Evolutionary conservation across 2,329 filamentous ascomycete genomes (phyloP).

Genomic region (Ophiobolus disseminans): DNA sequence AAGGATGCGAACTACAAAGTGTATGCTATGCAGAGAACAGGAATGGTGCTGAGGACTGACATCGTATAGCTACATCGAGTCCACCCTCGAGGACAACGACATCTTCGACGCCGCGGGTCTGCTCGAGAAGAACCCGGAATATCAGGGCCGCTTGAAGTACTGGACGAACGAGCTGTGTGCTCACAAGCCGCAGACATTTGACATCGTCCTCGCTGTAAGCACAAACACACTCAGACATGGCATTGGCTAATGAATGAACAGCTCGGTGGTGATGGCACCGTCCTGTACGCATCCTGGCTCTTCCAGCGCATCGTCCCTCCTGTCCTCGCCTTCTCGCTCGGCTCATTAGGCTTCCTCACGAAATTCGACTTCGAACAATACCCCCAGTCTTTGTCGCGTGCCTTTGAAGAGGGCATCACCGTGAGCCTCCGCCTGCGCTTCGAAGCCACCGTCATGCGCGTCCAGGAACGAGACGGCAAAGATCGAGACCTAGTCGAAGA

Average conservation of each 20-base stretch:
- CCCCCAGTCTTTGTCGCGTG: conserved; percentile 69
- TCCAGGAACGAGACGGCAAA: conserved; percentile 58
- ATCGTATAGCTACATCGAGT: conserved; percentile 68
- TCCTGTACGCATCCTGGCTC: conserved; percentile 94
- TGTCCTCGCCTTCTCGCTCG: conserved; percentile 87
- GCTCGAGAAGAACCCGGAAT: conserved; percentile 65
- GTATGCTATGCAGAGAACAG: conserved; percentile 58
- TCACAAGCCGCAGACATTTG: conserved; percentile 82
- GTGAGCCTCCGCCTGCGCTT: conserved; percentile 88
- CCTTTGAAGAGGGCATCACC: conserved; percentile 83
- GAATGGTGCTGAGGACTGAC: conserved; percentile 10
- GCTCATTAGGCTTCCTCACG: conserved; percentile 91
- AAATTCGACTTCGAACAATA: conserved; percentile 92
- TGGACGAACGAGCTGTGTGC: conserved; percentile 85
- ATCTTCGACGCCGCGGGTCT: conserved; percentile 77
- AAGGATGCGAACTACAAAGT: conserved; percentile 76
- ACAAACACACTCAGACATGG: background rate
- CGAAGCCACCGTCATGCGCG: conserved; percentile 92
- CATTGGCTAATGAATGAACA: conserved; percentile 23
- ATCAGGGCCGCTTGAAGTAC: conserved; percentile 70
- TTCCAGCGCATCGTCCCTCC: conserved; percentile 96
- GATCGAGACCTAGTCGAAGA: conserved; percentile 74
- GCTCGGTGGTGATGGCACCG: conserved; percentile 94
- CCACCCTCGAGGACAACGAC: conserved; percentile 72
- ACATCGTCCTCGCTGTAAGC: conserved; percentile 81